Base-by-base conservation (phyloP, 2,329 filamentous ascomycete species). In the Cyphellophora europaea region DNA sequence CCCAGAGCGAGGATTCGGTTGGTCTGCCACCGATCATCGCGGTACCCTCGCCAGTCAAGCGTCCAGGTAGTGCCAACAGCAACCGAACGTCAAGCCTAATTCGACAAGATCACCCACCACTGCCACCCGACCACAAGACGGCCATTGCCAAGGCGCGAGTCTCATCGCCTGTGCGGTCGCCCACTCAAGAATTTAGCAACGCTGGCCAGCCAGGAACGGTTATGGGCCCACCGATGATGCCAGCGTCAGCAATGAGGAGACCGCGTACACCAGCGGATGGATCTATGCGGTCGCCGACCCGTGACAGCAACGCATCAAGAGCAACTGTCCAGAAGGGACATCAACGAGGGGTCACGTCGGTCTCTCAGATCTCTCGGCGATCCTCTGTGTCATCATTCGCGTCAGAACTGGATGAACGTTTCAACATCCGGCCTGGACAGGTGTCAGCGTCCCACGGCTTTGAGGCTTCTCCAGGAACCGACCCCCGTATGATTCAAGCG, bases 401-500 rank as follows among this genome's bases (percentile, higher is more conserved):
- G 5, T 96, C 91, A 0, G 91, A 98, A 59, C 66, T 98, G 13
- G 91, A 98, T 51, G 79, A 79, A 40, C 76, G 89, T 27, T 96
- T 98, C 68, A 87, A 93, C 53, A 79, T 86, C 27, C 71, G 75
- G 8, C 61, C 58, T 15, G 58, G 72, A 38, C 72, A 72, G 33
- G 66, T 72, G 55, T 63, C 65, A 29, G 66, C 76, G 35, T 51
- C 66, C 5, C 60, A 66, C 30, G 79, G 79, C 11, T 72, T 91
- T 41, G 74, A 77, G 6, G 67, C 77, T 17, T 74, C 74, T 44
- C 67, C 77, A 13, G 74, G 74, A 44, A 93, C 87, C 4, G 91
- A 98, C 62, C 89, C 89, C 43, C 83, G 89, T 50, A 95, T 98
- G 87, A 96, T 98, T 49, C 87, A 95, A 63, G 91, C 91, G 32